phyloP scores from a whole-genome alignment of 179 eudicot genomes.

The Carnegiea gigantea region DNA sequence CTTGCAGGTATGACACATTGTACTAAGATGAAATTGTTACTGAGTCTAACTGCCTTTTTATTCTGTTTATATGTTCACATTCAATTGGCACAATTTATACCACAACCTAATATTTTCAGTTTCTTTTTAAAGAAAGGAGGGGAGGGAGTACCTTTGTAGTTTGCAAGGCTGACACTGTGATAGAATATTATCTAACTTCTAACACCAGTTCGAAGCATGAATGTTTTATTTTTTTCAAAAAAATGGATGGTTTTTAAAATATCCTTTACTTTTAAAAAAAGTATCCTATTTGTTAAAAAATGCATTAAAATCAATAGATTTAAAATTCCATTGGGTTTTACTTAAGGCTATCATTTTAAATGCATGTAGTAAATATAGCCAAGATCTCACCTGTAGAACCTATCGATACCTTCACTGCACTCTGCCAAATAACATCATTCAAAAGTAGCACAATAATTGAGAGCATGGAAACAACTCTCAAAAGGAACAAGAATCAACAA shows the following conservation, averaged over 20 bases:
- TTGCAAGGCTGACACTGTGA: not conserved
- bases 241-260: not conserved
- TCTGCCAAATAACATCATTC: no score
- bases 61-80: not conserved
- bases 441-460: no score
- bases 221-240: not conserved
- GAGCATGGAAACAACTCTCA: no score
- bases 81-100: not conserved
- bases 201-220: not conserved
- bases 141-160: not conserved
- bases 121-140: not conserved
- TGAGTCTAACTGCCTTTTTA: not conserved
- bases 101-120: not conserved
- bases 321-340: constrained; percentile 12
- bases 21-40: not conserved
- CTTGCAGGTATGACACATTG: no score
- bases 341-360: not conserved
- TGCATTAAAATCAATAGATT: not conserved
- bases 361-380: no score
- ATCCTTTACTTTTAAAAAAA: not conserved
- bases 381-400: no score
- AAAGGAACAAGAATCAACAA: no score
- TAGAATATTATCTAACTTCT: not conserved
- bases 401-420: no score
- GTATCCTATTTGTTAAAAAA: not conserved